Evolutionary conservation across 306 rosid species (phyloP).

Genomic region (Prunus mongolica): DNA sequence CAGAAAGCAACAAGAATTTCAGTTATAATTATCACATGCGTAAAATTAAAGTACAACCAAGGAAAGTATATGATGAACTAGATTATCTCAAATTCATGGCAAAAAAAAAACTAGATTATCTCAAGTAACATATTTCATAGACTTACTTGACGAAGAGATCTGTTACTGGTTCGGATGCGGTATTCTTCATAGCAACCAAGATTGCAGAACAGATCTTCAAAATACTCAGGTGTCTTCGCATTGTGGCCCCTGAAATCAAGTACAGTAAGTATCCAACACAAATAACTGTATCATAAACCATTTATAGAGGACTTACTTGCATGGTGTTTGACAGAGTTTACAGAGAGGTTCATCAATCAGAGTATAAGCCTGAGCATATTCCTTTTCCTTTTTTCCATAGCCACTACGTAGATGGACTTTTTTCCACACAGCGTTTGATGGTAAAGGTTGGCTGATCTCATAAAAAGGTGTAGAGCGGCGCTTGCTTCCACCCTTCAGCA

Average conservation of each 20-base stretch:
- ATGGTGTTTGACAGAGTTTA: slow-evolving; percentile 82
- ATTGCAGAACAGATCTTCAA: slow-evolving; percentile 93
- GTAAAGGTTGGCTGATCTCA: slow-evolving; percentile 81
- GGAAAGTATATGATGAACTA: neutral
- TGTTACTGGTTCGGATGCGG: slow-evolving; percentile 77
- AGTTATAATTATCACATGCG: slow-evolving; percentile 6
- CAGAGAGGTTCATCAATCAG: slow-evolving; percentile 76
- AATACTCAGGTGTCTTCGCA: slow-evolving; percentile 74
- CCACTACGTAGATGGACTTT: slow-evolving; percentile 59
- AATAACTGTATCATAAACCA: slow-evolving; percentile 16
- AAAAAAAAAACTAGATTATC: neutral
- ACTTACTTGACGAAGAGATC: slow-evolving; percentile 79
- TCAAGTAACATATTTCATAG: slow-evolving; percentile 12
- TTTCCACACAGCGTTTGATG: slow-evolving; percentile 79
- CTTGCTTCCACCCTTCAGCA: slow-evolving; percentile 78
- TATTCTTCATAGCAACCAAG: slow-evolving; percentile 86
- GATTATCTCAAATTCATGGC: neutral
- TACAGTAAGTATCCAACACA: slow-evolving; percentile 19
- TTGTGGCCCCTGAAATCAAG: slow-evolving; percentile 65
- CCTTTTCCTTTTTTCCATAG: slow-evolving; percentile 74
- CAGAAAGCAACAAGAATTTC: neutral
- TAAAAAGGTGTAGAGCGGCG: slow-evolving; percentile 72
- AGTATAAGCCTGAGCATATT: slow-evolving; percentile 85
- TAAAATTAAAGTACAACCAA: slow-evolving; percentile 11
- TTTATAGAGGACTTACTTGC: slow-evolving; percentile 56